Evolutionary conservation across 331 rosid species (phyloP).

Genomic region (Malus hybrid): DNA sequence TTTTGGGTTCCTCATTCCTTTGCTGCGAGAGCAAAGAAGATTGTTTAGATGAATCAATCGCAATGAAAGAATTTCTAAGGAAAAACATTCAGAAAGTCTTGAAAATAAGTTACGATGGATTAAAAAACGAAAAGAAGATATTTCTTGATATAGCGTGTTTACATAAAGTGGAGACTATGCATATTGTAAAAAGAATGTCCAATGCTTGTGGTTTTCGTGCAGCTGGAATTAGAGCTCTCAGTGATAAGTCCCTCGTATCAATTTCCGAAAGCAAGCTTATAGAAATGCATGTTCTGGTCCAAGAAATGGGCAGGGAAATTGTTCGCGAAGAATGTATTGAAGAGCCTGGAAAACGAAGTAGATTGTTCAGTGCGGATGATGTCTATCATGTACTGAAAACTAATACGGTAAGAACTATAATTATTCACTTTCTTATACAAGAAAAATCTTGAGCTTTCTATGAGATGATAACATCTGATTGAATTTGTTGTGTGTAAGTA

Average conservation of each 20-base stretch:
- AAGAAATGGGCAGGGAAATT: neutral
- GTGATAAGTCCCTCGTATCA: neutral
- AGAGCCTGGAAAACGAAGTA: neutral
- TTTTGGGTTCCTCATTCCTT: neutral
- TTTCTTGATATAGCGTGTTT: neutral
- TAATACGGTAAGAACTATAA: neutral
- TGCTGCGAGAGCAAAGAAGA: neutral
- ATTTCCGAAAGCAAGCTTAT: neutral
- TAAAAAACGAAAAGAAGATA: neutral
- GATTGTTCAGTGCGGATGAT: neutral
- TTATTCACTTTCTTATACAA: neutral
- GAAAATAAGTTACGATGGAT: neutral
- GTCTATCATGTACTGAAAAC: neutral
- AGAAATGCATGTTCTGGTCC: neutral
- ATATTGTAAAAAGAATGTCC: neutral
- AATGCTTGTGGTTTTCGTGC: neutral
- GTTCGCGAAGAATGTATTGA: neutral
- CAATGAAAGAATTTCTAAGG: too few species aligned
- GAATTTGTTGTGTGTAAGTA: neutral
- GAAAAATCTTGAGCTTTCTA: neutral
- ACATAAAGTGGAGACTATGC: neutral
- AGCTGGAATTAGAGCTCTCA: neutral
- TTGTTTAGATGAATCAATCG: neutral
- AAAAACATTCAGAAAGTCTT: neutral
- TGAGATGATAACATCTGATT: neutral